phyloP scores from a whole-genome alignment of 352 stramenopile genomes.

The Globisporangium splendens region DNA sequence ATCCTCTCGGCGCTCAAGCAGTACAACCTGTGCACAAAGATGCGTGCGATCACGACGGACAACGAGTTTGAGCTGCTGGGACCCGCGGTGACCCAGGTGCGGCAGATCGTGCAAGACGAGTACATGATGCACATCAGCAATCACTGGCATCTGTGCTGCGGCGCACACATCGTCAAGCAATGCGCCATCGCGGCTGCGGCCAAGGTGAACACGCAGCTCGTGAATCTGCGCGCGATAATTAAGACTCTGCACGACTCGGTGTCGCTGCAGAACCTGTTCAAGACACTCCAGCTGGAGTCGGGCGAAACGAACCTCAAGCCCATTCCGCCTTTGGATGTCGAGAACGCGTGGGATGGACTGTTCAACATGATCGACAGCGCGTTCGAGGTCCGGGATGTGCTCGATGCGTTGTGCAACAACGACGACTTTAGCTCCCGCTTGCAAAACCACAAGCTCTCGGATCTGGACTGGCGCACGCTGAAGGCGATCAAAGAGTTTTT shows the following conservation, averaged over 20 bases:
- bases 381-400: conserved; percentile 6
- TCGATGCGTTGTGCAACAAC: conserved; percentile 4
- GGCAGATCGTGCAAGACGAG: background rate
- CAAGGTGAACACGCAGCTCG: conserved; percentile 2
- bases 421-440: background rate
- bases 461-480: conserved; percentile 8
- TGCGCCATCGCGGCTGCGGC: background rate
- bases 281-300: background rate
- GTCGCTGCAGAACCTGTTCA: conserved; percentile 6
- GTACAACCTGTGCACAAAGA: conserved; percentile 7
- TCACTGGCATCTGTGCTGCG: conserved; percentile 9
- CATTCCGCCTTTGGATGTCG: conserved; percentile 3
- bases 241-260: conserved; percentile 3
- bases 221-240: conserved; percentile 3
- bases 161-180: conserved; percentile 3
- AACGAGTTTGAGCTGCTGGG: conserved; percentile 4
- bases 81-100: background rate
- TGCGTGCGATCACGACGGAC: conserved; percentile 11
- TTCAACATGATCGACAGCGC: conserved; percentile 9
- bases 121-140: background rate
- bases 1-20: conserved; percentile 3
- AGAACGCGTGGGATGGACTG: conserved; percentile 4
- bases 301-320: background rate
- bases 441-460: background rate
- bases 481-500: conserved; percentile 12